Evolutionary conservation across 768 basidiomycete genomes (phyloP).

Genomic region (Coprinellus aureogranulatus): DNA sequence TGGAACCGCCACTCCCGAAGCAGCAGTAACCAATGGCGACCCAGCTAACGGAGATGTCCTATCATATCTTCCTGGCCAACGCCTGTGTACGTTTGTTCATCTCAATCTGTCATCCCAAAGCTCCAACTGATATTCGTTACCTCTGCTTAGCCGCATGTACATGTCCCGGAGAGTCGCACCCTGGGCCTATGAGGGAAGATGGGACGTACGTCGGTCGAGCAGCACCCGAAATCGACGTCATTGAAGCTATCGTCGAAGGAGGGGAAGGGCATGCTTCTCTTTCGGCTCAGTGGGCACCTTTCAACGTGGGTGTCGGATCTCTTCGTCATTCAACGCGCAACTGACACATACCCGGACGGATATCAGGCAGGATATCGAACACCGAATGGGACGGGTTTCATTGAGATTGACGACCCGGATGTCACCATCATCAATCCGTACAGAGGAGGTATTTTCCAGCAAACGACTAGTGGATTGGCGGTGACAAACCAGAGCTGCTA

Average conservation of each 20-base stretch:
- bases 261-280: conserved; percentile 40
- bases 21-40: conserved; percentile 42
- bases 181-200: conserved; percentile 36
- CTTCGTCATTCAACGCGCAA: conserved; percentile 2
- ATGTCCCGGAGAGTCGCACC: conserved; percentile 39
- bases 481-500: conserved; percentile 64
- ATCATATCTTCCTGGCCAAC: conserved; percentile 70
- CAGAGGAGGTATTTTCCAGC: conserved; percentile 63
- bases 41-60: conserved; percentile 34
- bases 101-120: background rate
- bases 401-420: conserved; percentile 44
- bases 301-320: conserved; percentile 47
- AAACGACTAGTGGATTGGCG: conserved; percentile 66
- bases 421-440: conserved; percentile 52
- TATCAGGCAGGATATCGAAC: conserved; percentile 53
- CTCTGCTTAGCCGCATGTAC: conserved; percentile 29
- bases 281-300: conserved; percentile 55
- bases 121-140: too few relatives aligned
- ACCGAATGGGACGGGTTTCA: conserved; percentile 42
- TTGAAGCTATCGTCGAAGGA: conserved; percentile 47
- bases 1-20: conserved; percentile 45
- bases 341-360: conserved; percentile 24
- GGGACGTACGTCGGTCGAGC: conserved; percentile 55
- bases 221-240: conserved; percentile 65
- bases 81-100: conserved; percentile 22